Conservation (phyloP, 1,284 basidiomycete species). For the Microbotryum saponariae region DNA sequence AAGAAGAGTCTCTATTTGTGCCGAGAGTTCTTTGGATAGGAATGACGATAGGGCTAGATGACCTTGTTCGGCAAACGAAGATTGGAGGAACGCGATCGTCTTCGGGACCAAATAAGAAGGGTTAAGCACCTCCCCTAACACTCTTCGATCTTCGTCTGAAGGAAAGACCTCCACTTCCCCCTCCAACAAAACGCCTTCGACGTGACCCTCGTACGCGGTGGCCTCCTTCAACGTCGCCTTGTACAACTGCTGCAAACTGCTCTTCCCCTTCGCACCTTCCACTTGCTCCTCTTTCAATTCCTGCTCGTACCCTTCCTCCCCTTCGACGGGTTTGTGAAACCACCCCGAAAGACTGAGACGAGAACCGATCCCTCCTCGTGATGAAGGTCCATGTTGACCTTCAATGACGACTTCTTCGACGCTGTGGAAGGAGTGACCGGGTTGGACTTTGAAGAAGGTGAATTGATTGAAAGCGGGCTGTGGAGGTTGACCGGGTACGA, state of each 20-base stretch:
- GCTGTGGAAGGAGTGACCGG: conserved; percentile 86
- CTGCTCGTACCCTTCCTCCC: conserved; percentile 75
- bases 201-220: conserved; percentile 2
- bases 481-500: not conserved
- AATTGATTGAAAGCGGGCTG: conserved; percentile 89
- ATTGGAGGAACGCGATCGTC: conserved; percentile 70
- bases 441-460: conserved; percentile 75
- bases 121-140: conserved; percentile 61
- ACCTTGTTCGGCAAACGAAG: conserved; percentile 79
- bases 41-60: conserved; percentile 85
- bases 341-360: conserved; percentile 84
- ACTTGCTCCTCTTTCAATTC: conserved; percentile 44
- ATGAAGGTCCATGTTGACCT: conserved; percentile 51
- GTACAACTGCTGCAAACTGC: conserved; percentile 50
- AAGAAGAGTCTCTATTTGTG: conserved; percentile 51
- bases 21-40: conserved; percentile 57
- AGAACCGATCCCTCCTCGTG: conserved; percentile 54
- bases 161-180: conserved; percentile 4
- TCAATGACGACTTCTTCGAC: conserved; percentile 89
- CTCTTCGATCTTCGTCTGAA: conserved; percentile 29
- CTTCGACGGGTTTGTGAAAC: conserved; percentile 84
- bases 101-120: conserved; percentile 78
- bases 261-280: conserved; percentile 61
- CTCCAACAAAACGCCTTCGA: not conserved
- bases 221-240: conserved; percentile 25